Base-by-base conservation (phyloP, 495 filamentous ascomycete genomes). In the Tuber magnatum region DNA sequence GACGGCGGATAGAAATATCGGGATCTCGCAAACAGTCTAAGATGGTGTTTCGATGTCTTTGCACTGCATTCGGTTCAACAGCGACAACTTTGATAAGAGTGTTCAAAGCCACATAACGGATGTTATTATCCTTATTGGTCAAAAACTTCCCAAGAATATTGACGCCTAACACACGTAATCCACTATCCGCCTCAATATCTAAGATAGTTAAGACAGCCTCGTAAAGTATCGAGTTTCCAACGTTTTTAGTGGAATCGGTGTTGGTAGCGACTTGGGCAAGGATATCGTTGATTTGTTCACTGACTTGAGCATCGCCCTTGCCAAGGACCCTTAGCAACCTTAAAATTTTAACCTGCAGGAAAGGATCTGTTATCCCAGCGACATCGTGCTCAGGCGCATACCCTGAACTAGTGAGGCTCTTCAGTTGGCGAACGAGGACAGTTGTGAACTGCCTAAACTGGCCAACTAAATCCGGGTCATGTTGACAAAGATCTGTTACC, bases 301-400 rank as follows among this genome's bases (percentile, higher is more conserved):
- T 97, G 14, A 93, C 94, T 74, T 93, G 88, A 39, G 90, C 86
- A 85, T 99, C 93, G 65, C 95, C 95, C 73, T 93, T 90, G 32
- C 90, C 94, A 35, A 99, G 86, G 10, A 97, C 92, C 74, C 94
- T 88, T 69, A 99, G 87, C 73, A 99, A 84, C 71, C 90, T 89
- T 72, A 99, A 85, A 71, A 99, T 93, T 87, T 97, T 98, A 84
- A 97, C 93, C 84, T 99, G 95, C 61, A 99, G 84, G 86, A 99
- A 99, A n/a, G 95, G 95, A 85, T 99, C 95, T 43, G 96, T 97
- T 76, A 99, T 97, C 32, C 95, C 95, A 22, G 94, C 96, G 18
- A 99, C 95, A 82, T 99, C 95, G 82, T 99, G 95, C 81, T 99
- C 95, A 22, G 95, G 96, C 9, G 95, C 94, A 85, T 98, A 99